A percentile compares a stretch with the other conserved stretches of the same genome.
These are phyloP conservation scores for Tagetes erecta DNA, from an alignment of 129 eudicot species.

Conservation along the genomic window DNA sequence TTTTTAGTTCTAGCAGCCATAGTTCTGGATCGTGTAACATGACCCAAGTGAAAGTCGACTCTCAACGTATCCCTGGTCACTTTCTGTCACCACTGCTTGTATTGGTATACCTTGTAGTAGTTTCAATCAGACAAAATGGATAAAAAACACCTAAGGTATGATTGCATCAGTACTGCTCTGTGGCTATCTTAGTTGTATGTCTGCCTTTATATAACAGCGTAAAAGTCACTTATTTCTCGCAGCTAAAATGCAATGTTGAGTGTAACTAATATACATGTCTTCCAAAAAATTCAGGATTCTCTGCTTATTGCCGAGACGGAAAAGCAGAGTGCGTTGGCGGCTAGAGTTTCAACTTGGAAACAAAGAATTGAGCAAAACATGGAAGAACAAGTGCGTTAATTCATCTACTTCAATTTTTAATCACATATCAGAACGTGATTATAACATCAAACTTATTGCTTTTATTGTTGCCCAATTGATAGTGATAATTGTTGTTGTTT, in stretches of 20 bases:
- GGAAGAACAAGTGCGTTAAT: constrained; percentile 75
- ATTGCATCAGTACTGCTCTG: too few relatives aligned
- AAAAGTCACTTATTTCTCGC: background rate
- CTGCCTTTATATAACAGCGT: background rate
- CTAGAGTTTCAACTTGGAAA: constrained; percentile 95
- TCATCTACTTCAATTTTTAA: background rate
- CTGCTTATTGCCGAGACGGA: constrained; percentile 77
- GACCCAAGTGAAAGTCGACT: too few relatives aligned
- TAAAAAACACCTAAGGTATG: too few relatives aligned
- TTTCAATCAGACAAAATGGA: too few relatives aligned
- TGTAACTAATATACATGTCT: constrained; percentile 4
- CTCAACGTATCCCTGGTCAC: too few relatives aligned
- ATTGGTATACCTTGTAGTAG: too few relatives aligned
- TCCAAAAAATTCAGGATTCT: constrained; percentile 59
- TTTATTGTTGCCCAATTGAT: background rate
- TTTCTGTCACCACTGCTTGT: too few relatives aligned
- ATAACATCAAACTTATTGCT: background rate
- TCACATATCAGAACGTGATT: background rate
- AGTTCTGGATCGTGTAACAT: too few relatives aligned
- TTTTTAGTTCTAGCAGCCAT: too few relatives aligned
- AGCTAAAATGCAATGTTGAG: background rate
- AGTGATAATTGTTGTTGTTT: too few relatives aligned
- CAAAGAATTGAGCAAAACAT: constrained; percentile 84
- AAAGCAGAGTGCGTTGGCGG: constrained; percentile 81
- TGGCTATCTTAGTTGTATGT: too few relatives aligned